Evolutionary conservation across 2,329 filamentous ascomycete species (phyloP).

Genomic region (Fonsecaea multimorphosa): DNA sequence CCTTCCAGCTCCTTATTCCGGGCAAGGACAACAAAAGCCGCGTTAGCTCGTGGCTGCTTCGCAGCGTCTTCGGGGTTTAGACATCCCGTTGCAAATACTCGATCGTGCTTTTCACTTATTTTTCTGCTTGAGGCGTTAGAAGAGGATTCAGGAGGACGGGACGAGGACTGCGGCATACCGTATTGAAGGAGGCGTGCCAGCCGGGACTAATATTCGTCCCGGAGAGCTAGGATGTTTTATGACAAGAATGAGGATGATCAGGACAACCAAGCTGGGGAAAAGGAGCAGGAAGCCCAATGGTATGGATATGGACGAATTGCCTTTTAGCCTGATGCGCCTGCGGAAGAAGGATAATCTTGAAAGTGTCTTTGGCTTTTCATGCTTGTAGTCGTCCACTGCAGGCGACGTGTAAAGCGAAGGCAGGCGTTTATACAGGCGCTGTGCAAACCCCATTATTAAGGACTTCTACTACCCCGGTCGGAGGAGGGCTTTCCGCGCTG

Average conservation of each 20-base stretch:
- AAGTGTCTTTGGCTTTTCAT: slow-evolving; percentile 50
- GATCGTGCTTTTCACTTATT: slow-evolving; percentile 97
- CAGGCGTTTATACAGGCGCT: slow-evolving; percentile 60
- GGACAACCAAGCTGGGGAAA: slow-evolving; percentile 88
- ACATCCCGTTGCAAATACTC: slow-evolving; percentile 92
- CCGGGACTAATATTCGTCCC: slow-evolving; percentile 82
- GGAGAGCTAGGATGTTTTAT: slow-evolving; percentile 84
- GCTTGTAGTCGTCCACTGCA: slow-evolving; percentile 53
- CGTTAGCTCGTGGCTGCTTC: slow-evolving; percentile 82
- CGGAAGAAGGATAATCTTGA: slow-evolving; percentile 78
- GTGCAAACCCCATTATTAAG: slow-evolving; percentile 58
- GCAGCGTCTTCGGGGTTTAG: slow-evolving; percentile 74
- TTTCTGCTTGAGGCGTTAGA: slow-evolving; percentile 63
- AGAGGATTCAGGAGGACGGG: slow-evolving; percentile 22
- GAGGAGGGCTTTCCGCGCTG: slow-evolving; percentile 26
- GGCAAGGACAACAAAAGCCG: slow-evolving; percentile 92
- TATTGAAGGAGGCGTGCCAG: slow-evolving; percentile 85
- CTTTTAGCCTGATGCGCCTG: slow-evolving; percentile 83
- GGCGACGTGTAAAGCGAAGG: slow-evolving; percentile 55
- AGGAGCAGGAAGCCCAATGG: slow-evolving; percentile 90
- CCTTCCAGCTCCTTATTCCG: slow-evolving; percentile 96
- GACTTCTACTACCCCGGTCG: slow-evolving; percentile 18
- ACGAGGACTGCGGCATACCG: slow-evolving; percentile 63
- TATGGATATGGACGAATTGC: slow-evolving; percentile 90
- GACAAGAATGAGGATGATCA: slow-evolving; percentile 88